These are phyloP conservation scores for Blechomonas ayalai DNA, from an alignment of 208 protist genomes.

Conservation along the genomic window DNA sequence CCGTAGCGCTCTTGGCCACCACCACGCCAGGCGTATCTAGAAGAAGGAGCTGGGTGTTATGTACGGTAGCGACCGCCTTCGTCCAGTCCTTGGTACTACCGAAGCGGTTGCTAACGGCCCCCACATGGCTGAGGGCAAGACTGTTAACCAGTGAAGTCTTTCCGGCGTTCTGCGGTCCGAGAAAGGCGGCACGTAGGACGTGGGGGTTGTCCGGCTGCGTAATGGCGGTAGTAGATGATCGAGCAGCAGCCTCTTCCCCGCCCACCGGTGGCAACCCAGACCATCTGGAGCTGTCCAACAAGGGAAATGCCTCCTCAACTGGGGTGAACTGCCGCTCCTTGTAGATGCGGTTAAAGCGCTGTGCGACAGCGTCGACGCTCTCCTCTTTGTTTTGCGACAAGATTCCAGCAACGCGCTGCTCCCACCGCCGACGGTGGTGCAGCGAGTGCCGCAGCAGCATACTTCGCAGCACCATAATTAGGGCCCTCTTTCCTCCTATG, in stretches of 20 bases:
- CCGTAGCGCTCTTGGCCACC: constrained; percentile 29
- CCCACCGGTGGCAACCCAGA: constrained; percentile 5
- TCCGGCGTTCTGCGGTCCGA: constrained; percentile 82
- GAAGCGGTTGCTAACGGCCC: constrained; percentile 72
- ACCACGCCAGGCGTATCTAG: constrained; percentile 83
- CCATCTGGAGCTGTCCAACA: constrained; percentile 34
- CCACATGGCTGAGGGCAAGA: constrained; percentile 71
- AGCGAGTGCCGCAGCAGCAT: constrained; percentile 13
- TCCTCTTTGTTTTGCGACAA: constrained; percentile 54
- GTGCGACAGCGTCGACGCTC: constrained; percentile 46
- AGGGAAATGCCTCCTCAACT: constrained; percentile 76
- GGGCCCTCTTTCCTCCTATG: too few relatives aligned
- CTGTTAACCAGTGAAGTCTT: constrained; percentile 89
- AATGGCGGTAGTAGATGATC: not conserved
- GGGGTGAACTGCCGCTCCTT: constrained; percentile 74
- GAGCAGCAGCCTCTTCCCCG: not conserved
- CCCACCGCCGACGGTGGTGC: constrained; percentile 76
- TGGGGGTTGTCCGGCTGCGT: constrained; percentile 32
- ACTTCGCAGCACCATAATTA: constrained; percentile 6
- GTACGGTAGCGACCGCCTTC: constrained; percentile 73
- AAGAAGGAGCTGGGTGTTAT: constrained; percentile 82
- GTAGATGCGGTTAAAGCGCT: constrained; percentile 81
- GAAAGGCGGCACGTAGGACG: constrained; percentile 44
- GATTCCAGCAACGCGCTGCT: constrained; percentile 74
- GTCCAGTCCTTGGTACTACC: constrained; percentile 79